Conservation (phyloP, 177 flowering plant genomes). For the Telopea speciosissima region DNA sequence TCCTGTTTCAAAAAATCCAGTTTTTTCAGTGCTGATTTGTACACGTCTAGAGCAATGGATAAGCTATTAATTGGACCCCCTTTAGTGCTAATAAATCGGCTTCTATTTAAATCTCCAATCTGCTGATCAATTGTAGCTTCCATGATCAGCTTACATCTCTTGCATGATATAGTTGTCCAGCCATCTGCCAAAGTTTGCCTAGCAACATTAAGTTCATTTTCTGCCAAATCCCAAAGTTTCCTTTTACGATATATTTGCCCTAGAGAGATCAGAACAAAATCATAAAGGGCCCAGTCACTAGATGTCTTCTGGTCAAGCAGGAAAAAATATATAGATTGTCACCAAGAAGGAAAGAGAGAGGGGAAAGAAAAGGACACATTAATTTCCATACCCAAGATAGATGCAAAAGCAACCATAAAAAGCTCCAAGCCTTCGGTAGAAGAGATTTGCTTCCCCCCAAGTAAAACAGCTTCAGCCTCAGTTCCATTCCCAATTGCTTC, state of each 20-base stretch:
- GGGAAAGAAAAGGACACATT: constrained; percentile 1
- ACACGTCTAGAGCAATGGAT: constrained; percentile 16
- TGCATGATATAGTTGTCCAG: constrained; percentile 18
- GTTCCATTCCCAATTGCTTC: constrained; percentile 70
- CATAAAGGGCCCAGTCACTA: background rate
- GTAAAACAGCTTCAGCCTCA: constrained; percentile 67
- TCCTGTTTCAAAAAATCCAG: constrained; percentile 17
- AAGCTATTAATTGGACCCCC: background rate
- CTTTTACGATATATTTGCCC: constrained; percentile 28
- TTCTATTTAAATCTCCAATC: constrained; percentile 23
- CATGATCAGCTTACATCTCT: constrained; percentile 21
- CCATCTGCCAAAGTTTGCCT: constrained; percentile 16
- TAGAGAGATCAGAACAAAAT: constrained; percentile 8
- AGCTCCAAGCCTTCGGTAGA: constrained; percentile 46
- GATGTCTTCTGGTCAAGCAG: background rate
- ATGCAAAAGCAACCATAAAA: constrained; percentile 57
- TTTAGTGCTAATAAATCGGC: constrained; percentile 1
- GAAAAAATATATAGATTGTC: background rate
- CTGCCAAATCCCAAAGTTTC: constrained; percentile 27
- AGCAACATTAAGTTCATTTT: constrained; percentile 20
- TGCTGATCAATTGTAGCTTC: constrained; percentile 22
- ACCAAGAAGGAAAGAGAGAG: background rate
- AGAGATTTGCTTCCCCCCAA: constrained; percentile 64
- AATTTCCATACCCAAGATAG: constrained; percentile 53
- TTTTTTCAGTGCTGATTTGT: constrained; percentile 19